Conservation (phyloP, 106 monocot species). For the Posidonia australis region DNA sequence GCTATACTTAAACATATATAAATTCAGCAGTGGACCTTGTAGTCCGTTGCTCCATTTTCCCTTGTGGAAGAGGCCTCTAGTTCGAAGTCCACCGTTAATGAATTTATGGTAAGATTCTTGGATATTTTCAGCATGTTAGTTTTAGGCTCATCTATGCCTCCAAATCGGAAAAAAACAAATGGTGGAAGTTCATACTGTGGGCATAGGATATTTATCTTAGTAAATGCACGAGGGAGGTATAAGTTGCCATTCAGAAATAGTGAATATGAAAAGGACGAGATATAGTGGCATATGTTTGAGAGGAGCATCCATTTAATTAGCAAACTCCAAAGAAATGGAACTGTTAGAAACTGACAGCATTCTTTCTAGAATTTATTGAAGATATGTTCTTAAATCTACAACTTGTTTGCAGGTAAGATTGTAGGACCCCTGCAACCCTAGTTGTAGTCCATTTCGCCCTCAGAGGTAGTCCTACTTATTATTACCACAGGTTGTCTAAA, state of each 20-base stretch:
- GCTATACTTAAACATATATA: no score
- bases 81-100: no score
- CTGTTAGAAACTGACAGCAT: conserved; percentile 1
- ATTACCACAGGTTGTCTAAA: conserved; percentile 5
- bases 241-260: background rate
- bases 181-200: background rate
- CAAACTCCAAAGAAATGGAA: conserved; percentile 7
- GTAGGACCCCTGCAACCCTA: conserved; percentile 11
- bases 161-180: no score
- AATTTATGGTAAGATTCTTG: no score
- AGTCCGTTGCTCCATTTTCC: no score
- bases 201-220: background rate
- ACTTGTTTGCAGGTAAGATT: background rate
- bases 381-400: background rate
- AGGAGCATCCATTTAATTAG: background rate
- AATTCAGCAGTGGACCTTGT: no score
- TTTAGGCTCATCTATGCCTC: no score
- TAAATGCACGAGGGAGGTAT: background rate
- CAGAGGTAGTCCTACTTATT: background rate
- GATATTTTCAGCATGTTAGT: no score
- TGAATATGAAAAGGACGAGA: background rate
- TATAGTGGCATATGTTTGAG: background rate
- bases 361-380: conserved; percentile 7
- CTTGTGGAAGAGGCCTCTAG: no score
- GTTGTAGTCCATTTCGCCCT: conserved; percentile 3